Conservation (phyloP, 108 stramenopile species). For the Stephanodiscus triporus region DNA sequence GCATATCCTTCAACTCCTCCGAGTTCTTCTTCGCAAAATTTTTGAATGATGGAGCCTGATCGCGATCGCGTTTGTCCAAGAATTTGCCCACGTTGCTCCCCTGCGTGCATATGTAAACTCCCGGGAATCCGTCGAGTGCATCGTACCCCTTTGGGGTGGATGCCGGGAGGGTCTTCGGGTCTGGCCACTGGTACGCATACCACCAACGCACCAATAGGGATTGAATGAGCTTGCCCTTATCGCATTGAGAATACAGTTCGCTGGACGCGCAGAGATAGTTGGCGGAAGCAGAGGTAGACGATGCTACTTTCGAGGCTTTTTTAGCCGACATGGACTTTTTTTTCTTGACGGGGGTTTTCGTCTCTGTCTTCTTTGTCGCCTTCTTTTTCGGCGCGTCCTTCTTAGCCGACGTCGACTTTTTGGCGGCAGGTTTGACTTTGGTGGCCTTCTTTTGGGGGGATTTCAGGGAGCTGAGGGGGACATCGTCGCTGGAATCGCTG, state of each 20-base stretch:
- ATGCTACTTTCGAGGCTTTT: constrained; percentile 24
- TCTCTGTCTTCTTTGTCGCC: constrained; percentile 18
- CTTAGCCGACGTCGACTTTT: constrained; percentile 34
- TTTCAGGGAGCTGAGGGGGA: constrained; percentile 68
- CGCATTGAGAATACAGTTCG: constrained; percentile 38
- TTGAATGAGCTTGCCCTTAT: constrained; percentile 91
- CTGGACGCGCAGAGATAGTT: constrained; percentile 39
- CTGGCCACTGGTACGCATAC: constrained; percentile 94
- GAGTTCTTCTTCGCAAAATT: constrained; percentile 73
- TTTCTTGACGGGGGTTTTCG: neutral
- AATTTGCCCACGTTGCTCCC: constrained; percentile 83
- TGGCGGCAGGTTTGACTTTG: constrained; percentile 36
- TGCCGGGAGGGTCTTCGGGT: constrained; percentile 50
- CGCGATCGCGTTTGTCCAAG: constrained; percentile 67
- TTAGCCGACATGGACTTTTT: constrained; percentile 14
- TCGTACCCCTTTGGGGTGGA: constrained; percentile 78
- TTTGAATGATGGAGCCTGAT: constrained; percentile 62
- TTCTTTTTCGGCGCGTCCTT: constrained; percentile 46
- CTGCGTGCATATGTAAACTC: constrained; percentile 86
- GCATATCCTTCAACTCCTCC: constrained; percentile 68
- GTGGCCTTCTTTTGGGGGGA: constrained; percentile 34
- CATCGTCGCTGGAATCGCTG: constrained; percentile 62
- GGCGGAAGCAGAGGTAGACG: constrained; percentile 27
- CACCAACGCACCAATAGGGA: constrained; percentile 93
- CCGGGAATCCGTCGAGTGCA: constrained; percentile 93